Base-by-base conservation (phyloP, 208 protist species). In the Eutreptiella sp. region DNA sequence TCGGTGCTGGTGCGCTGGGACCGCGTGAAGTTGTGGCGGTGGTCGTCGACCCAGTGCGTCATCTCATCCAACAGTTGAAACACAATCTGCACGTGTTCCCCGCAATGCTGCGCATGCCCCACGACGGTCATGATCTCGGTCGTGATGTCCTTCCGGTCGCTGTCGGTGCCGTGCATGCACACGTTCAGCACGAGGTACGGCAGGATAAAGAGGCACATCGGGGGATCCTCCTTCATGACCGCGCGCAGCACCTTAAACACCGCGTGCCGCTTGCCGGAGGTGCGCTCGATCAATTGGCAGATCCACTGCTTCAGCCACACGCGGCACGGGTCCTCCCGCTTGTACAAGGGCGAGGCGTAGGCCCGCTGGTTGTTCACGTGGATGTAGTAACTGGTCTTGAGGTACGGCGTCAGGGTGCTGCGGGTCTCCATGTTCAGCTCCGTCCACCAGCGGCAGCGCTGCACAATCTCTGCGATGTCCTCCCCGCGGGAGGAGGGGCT, bases 131-230 rank as follows among this genome's bases (percentile, higher is more conserved):
- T 39, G 31, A 68, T 67, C 38, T 68, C 57, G 4, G 11, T 5
- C 5, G 21, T 24, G 21, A 68, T 31, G n/a, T 63, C 24, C 3
- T 38, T 14, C 21, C 4, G 46, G 21, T 38, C 59, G 14, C 4
- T 27, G 7, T 68, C 33, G 24, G 21, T 1, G 21, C 62, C 62
- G 32, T 9, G 27, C 4, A 68, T 45, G 27, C 38, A 3, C 28
- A 63, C 35, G 24, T 68, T 67, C 19, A 67, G 59, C 0, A 68
- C 59, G n/a, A 68, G 14, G 47, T 68, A 68, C 0, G 62, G 62
- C 24, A 68, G 45, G 27, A 68, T 4, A 16, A 60, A 62, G 24
- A 60, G 33, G 2, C 32, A 46, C 23, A 67, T 19, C 16, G 11
- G 52, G 28, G 19, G 24, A 5, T 66, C 54, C 0, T 0, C 21